Evolutionary conservation across 2,329 filamentous ascomycete genomes (phyloP).

Genomic region (Fusarium haematococcum): DNA sequence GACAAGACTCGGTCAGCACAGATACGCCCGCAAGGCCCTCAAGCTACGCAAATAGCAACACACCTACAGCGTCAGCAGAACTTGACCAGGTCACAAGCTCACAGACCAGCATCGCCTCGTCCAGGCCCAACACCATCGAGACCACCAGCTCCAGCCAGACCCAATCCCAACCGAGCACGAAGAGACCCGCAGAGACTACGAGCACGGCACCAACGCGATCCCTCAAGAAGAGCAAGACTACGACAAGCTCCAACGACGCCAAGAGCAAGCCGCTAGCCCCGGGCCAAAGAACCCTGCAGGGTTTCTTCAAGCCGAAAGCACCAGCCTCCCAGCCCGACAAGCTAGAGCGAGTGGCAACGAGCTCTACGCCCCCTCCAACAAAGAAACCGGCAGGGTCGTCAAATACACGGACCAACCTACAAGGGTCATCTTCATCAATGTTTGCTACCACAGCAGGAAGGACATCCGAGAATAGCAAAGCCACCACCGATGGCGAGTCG

Average conservation of each 20-base stretch:
- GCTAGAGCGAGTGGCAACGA: constrained; percentile 5
- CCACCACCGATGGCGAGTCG: constrained; percentile 19
- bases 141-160: constrained; percentile 1
- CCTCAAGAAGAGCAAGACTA: constrained; percentile 45
- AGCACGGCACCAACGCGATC: constrained; percentile 12
- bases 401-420: background rate
- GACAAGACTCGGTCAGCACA: constrained; percentile 9
- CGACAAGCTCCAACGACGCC: constrained; percentile 33
- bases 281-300: constrained; percentile 72
- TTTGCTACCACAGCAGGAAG: constrained; percentile 1
- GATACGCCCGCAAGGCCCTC: background rate
- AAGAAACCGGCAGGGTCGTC: constrained; percentile 19
- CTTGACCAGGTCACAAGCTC: background rate
- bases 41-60: background rate
- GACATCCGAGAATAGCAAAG: constrained; percentile 1
- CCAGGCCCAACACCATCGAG: background rate
- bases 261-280: constrained; percentile 48
- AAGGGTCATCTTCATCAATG: background rate
- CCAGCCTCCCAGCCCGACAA: constrained; percentile 20
- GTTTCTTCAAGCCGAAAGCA: constrained; percentile 77
- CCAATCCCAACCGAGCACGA: constrained; percentile 12
- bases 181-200: constrained; percentile 27
- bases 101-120: background rate
- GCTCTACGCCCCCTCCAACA: constrained; percentile 26
- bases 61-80: background rate